Evolutionary conservation across 2,329 filamentous ascomycete genomes (phyloP).

Genomic region (Cordyceps pruinosa): DNA sequence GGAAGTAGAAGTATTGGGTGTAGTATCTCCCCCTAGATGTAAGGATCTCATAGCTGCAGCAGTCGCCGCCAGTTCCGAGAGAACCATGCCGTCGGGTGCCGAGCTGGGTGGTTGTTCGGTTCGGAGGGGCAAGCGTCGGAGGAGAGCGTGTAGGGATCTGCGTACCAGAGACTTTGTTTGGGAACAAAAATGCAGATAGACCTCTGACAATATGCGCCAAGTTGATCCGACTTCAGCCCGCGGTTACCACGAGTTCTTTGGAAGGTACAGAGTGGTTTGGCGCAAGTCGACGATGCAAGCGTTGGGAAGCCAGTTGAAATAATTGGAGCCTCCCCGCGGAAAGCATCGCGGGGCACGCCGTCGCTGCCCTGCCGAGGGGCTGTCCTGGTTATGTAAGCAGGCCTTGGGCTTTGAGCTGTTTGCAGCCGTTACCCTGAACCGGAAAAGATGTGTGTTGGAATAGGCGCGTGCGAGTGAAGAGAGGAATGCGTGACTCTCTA

Average conservation of each 20-base stretch:
- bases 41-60: conserved; percentile 27
- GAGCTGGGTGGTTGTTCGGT: not conserved
- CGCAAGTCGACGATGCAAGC: conserved; percentile 1
- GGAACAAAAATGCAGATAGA: too few relatives aligned
- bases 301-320: conserved; percentile 6
- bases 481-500: too few relatives aligned
- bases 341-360: conserved; percentile 14
- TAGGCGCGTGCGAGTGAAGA: too few relatives aligned
- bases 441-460: too few relatives aligned
- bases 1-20: conserved; percentile 11
- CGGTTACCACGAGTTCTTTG: not conserved
- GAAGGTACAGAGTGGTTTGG: not conserved
- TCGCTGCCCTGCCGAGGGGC: too few relatives aligned
- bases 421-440: not conserved
- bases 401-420: not conserved
- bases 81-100: conserved; percentile 24
- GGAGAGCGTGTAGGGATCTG: not conserved
- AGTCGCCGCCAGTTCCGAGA: conserved; percentile 32
- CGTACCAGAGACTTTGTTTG: not conserved
- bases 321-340: conserved; percentile 11
- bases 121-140: not conserved
- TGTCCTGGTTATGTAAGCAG: not conserved
- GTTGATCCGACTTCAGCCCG: not conserved
- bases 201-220: not conserved
- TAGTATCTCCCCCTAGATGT: conserved; percentile 19